Evolutionary conservation across 2,329 filamentous ascomycete genomes (phyloP), one percentile per base, ranked within the genome.

Genomic region (Diaporthe nobilis): DNA sequence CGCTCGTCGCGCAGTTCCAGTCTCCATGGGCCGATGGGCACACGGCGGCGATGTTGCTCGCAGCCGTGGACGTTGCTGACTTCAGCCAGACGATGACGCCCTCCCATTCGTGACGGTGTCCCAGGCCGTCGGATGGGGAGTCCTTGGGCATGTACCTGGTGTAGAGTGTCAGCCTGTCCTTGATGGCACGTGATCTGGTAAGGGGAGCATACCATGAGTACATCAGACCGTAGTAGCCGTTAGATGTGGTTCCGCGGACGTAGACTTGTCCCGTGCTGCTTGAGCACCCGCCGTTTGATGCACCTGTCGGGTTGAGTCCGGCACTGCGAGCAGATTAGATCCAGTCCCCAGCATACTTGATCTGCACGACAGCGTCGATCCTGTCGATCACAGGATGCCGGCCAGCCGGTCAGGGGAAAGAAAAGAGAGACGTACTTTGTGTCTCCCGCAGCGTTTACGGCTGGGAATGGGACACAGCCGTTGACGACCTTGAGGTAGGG

Each of bases 381-480:
- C 13, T 25, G 68, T 60, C 49, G 71, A 73, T 73, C 58, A 5
- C 34, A 8, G 34, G 4, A n/a, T 20, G 53, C 39, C 57, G 31
- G 37, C 3, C 57, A 63, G 17, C 57, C n/a, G 47, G 6, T 51
- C 42, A 47, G 37, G 58, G 49, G 39, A 28, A 55, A 31, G n/a
- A 47, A 28, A 31, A 10, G 20, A n/a, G 42, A 34, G 22, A 79
- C 85, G 76, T 81, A 92, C 90, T 86, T 85, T 20, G 88, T 92
- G 79, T 92, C 86, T 3, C 91, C 91, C 0, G 83, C 81, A 0
- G 86, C 85, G 77, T 93, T 88, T 1, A 93, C 91, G 1, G 88
- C 91, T 0, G 91, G 90, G 80, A 91, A 93, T 0, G 91, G 90
- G 20, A 92, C 90, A 77, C 91, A 93, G 65, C 91, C 91, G 78